Base-by-base conservation (phyloP, 805 yeast species). In the Cyberlindnera samutprakarnensis region DNA sequence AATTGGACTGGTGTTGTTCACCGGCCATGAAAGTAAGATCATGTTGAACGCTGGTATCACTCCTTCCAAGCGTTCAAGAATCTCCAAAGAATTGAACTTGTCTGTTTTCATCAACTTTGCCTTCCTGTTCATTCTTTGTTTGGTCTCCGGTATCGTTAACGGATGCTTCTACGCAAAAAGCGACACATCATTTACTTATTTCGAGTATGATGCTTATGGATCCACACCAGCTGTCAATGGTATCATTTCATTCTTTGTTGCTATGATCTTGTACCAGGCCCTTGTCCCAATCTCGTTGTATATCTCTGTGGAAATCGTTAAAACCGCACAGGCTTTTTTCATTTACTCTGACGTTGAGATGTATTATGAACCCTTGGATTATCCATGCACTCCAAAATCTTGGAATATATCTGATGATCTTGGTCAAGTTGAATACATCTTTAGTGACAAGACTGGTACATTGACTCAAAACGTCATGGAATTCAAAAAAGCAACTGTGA, bases 361-460 rank as follows among this genome's bases (percentile, higher is more conserved):
- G 76, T 83, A 82, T 54, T 74, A 80, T 46, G 74, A 68, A 24
- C 65, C 59, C 33, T 55, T 83, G 37, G 90, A 83, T 51, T 82
- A 74, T 46, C 90, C 92, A 3, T 83, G 92, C 53, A 76, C 81
- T 11, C 92, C 92, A 11, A 81, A 82, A 48, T 68, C 88, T 0
- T 83, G 94, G 92, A 78, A 73, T 45, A 82, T 83, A 23, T 78
- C 88, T 9, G 92, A 83, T 62, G 92, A 83, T 57, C 63, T 83
- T 47, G 92, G 92, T 14, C 92, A 83, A 55, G 75, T 83, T 43
- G 94, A 83, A 53, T 83, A 83, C 50, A 74, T 83, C 30, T 83
- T 83, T 56, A 77, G 86, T 58, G 92, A 82, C 57, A 82, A 82
- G 51, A 82, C 92, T 1, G 92, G 92, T 36, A 82, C 92, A 1